These are phyloP conservation scores for Acanthamoeba lenticulata DNA, from an alignment of 208 protist genomes.

Conservation along the genomic window DNA sequence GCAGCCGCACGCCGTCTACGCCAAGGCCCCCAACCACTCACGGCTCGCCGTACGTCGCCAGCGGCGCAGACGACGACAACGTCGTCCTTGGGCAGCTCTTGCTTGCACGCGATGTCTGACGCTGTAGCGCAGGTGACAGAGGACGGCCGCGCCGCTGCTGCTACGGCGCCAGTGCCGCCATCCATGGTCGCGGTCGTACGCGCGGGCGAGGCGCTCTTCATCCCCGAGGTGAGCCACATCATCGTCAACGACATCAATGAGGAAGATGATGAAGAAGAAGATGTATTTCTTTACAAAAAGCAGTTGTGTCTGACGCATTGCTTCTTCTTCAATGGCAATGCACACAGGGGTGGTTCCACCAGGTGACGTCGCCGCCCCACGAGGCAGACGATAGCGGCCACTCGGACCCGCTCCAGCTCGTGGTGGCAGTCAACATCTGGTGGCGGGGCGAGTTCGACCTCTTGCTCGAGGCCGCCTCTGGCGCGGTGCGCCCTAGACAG, in stretches of 20 bases:
- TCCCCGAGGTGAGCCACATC: slow-evolving; percentile 46
- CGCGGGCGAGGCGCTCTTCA: slow-evolving; percentile 18
- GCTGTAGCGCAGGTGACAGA: background rate
- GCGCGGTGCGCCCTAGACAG: too few species aligned
- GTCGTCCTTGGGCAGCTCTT: too few species aligned
- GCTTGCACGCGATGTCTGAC: too few species aligned
- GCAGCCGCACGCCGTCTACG: background rate
- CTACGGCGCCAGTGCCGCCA: background rate
- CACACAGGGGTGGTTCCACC: slow-evolving; percentile 24
- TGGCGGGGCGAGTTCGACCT: slow-evolving; percentile 45
- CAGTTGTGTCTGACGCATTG: too few species aligned
- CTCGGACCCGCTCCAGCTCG: background rate
- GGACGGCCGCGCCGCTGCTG: background rate
- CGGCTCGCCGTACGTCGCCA: background rate
- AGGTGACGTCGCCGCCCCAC: background rate
- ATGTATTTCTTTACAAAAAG: too few species aligned
- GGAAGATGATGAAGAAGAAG: too few species aligned
- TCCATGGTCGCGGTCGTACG: background rate
- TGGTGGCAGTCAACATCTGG: slow-evolving; percentile 46
- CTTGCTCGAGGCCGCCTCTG: background rate
- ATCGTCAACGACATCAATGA: too few species aligned
- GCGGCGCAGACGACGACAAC: too few species aligned
- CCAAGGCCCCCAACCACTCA: slow-evolving; percentile 24
- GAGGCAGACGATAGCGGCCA: background rate
- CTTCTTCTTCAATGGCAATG: too few species aligned